Evolutionary conservation across 352 stramenopile species (phyloP).

Genomic region (Blastocystis sp.): DNA sequence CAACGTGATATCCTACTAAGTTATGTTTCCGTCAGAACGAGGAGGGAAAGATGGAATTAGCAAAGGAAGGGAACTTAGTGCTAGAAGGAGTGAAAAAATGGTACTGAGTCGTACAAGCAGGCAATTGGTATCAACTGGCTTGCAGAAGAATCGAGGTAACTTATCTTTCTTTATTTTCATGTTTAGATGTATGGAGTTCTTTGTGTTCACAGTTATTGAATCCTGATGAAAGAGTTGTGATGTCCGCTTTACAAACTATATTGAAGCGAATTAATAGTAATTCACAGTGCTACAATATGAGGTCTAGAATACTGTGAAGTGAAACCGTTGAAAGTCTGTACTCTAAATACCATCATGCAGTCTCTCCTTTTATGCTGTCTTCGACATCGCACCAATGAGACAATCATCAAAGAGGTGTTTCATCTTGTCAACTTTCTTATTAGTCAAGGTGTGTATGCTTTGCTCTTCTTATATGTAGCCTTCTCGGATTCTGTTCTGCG

Average conservation of each 20-base stretch:
- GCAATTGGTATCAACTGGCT: too few species aligned
- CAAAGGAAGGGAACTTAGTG: too few species aligned
- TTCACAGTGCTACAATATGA: not conserved
- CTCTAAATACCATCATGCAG: not conserved
- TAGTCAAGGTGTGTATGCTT: not conserved
- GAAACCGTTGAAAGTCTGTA: not conserved
- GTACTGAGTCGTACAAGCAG: too few species aligned
- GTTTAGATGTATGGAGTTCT: not conserved
- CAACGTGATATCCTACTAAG: too few species aligned
- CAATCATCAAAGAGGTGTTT: not conserved
- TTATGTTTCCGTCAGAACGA: too few species aligned
- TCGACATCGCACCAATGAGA: not conserved
- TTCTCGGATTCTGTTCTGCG: not conserved
- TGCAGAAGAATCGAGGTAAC: too few species aligned
- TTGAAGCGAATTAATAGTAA: not conserved
- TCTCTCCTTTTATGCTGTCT: not conserved
- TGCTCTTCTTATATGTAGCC: not conserved
- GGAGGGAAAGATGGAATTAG: too few species aligned
- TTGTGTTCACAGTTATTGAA: not conserved
- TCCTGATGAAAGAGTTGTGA: not conserved
- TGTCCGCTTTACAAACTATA: not conserved
- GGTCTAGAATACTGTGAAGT: conserved; percentile 20
- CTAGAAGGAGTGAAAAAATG: too few species aligned
- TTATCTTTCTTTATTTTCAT: not conserved
- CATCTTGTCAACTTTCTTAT: not conserved